Percentiles rank a stretch among this genome's conserved stretches.
These are phyloP conservation scores for Schizochytrium sp. DNA, from an alignment of 108 stramenopile species.

Conservation along the genomic window DNA sequence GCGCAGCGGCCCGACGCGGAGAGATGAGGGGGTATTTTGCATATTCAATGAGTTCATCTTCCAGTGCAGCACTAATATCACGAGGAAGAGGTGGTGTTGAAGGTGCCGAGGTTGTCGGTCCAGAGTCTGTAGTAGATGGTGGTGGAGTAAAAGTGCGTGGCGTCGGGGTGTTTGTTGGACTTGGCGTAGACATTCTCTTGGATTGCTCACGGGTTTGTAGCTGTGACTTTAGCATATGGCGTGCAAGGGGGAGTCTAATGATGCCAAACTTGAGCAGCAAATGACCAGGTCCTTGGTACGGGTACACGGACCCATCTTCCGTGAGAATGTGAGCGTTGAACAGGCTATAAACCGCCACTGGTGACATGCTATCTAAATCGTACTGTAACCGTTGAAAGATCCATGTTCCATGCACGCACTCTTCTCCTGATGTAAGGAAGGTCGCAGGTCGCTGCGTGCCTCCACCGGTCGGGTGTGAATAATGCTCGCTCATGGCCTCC, in stretches of 20 bases:
- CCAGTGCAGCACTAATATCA: not conserved
- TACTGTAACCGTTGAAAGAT: constrained; percentile 20
- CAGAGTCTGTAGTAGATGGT: not conserved
- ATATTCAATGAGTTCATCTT: not conserved
- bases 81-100: not conserved
- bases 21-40: constrained; percentile 8
- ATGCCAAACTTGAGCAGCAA: constrained; percentile 16
- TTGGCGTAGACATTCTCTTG: not conserved
- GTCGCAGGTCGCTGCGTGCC: not conserved
- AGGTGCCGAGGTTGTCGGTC: not conserved
- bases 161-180: not conserved
- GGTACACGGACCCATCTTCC: not conserved
- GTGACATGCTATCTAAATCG: constrained; percentile 3
- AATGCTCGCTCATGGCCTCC: not conserved
- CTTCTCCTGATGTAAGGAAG: constrained; percentile 39
- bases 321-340: constrained; percentile 6
- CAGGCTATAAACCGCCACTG: constrained; percentile 4
- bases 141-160: not conserved
- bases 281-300: constrained; percentile 29
- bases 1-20: not conserved
- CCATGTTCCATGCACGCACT: constrained; percentile 46
- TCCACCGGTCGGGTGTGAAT: not conserved
- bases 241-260: constrained; percentile 13
- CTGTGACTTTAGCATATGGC: constrained; percentile 4
- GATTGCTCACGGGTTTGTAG: not conserved